Evolutionary conservation across 768 basidiomycete species (phyloP).

Genomic region (Leucocoprinus leucothites): DNA sequence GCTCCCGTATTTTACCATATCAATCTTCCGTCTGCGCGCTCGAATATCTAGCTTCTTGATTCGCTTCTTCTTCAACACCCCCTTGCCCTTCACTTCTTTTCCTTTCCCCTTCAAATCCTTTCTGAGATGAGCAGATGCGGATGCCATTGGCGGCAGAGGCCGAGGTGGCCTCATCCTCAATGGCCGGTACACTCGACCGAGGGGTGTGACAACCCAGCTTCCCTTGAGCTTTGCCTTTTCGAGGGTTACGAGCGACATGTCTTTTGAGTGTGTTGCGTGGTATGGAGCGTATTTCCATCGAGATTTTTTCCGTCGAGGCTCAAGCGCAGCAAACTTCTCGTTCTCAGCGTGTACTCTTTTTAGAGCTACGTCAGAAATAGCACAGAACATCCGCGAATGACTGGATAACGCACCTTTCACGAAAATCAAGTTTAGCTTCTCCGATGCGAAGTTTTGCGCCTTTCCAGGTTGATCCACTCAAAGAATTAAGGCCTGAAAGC

Average conservation of each 20-base stretch:
- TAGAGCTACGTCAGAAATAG: conserved; percentile 4
- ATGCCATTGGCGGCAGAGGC: conserved; percentile 42
- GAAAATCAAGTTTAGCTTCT: conserved; percentile 77
- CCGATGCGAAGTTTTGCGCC: conserved; percentile 82
- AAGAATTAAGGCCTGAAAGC: conserved; percentile 59
- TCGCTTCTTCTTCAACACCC: conserved; percentile 41
- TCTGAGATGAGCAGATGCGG: conserved; percentile 7
- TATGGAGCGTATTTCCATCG: conserved; percentile 30
- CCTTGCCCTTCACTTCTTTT: conserved; percentile 16
- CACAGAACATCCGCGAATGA: background rate
- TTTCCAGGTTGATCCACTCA: conserved; percentile 86
- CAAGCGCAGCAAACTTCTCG: conserved; percentile 20
- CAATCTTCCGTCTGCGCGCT: conserved; percentile 64
- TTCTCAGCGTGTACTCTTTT: conserved; percentile 27
- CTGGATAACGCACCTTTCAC: conserved; percentile 47
- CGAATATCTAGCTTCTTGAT: conserved; percentile 50
- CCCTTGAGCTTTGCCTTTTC: conserved; percentile 47
- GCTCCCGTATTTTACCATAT: conserved; percentile 70
- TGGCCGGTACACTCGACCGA: conserved; percentile 63
- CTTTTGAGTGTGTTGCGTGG: conserved; percentile 44
- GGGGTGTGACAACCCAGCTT: conserved; percentile 70
- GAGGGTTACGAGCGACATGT: conserved; percentile 64
- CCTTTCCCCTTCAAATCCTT: conserved; percentile 14
- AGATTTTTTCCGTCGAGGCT: conserved; percentile 26
- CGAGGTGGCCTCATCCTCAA: conserved; percentile 67